phyloP scores from a whole-genome alignment of 2,329 filamentous ascomycete genomes.

The Cordyceps sp. region DNA sequence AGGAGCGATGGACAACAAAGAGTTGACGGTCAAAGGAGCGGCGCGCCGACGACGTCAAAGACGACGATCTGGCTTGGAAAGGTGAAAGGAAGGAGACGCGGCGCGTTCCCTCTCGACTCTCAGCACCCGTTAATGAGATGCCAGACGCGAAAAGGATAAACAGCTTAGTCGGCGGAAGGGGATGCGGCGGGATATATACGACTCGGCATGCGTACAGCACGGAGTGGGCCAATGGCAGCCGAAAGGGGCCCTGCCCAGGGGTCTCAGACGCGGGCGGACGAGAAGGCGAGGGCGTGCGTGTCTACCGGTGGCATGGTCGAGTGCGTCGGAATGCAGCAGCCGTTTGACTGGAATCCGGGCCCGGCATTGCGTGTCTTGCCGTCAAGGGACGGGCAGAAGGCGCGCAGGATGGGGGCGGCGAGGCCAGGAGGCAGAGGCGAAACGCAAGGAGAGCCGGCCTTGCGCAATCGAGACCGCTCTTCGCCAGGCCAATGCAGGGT shows the following conservation, averaged over 20 bases:
- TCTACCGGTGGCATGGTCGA: background rate
- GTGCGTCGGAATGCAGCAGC: background rate
- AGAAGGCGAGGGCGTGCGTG: too few relatives aligned
- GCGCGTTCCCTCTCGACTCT: background rate
- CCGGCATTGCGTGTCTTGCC: background rate
- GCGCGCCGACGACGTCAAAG: background rate
- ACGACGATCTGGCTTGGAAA: background rate
- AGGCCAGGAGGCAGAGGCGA: too few relatives aligned
- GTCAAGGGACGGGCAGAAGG: background rate
- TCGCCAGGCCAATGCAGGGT: background rate
- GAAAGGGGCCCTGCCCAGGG: background rate
- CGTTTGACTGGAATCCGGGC: background rate
- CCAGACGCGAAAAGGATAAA: too few relatives aligned
- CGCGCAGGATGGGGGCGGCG: background rate
- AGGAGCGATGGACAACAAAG: background rate
- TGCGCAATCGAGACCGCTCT: background rate
- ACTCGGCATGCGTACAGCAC: too few relatives aligned
- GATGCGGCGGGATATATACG: too few relatives aligned
- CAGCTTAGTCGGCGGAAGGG: too few relatives aligned
- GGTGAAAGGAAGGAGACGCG: background rate
- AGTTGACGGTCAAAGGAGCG: background rate
- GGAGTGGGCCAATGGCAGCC: too few relatives aligned
- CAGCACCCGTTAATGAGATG: too few relatives aligned
- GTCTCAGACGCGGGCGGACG: background rate
- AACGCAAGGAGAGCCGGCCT: background rate